Percentiles rank a stretch among this genome's conserved stretches.
These are phyloP conservation scores for Arctium minus DNA, from an alignment of 129 eudicot genomes.

Conservation along the genomic window DNA sequence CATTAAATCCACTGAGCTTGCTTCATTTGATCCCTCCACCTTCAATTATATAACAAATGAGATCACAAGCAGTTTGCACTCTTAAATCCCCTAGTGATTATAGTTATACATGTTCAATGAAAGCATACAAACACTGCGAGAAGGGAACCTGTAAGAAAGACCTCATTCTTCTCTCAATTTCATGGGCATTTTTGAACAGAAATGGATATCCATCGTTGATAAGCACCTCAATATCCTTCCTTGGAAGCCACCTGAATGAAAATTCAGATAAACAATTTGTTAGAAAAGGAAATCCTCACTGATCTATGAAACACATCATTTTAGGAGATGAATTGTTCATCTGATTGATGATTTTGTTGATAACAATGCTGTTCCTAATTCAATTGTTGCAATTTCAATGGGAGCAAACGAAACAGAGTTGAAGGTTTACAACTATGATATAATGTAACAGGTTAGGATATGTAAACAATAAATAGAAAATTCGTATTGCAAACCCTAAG, in stretches of 20 bases:
- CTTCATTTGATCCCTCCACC: constrained; percentile 59
- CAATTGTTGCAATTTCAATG: background rate
- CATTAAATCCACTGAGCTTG: constrained; percentile 68
- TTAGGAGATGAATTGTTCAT: background rate
- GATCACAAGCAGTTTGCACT: background rate
- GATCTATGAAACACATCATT: background rate
- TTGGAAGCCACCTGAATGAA: constrained; percentile 53
- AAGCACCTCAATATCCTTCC: constrained; percentile 61
- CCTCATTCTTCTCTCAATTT: constrained; percentile 65
- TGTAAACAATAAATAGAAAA: background rate
- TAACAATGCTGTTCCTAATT: background rate
- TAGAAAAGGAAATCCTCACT: background rate
- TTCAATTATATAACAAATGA: constrained; percentile 16
- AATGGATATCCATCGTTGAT: constrained; percentile 58
- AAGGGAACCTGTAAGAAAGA: constrained; percentile 47
- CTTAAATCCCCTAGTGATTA: background rate
- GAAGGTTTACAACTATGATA: background rate
- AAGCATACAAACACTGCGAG: background rate
- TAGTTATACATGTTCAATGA: background rate
- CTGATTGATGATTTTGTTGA: background rate
- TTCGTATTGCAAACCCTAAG: constrained; percentile 48
- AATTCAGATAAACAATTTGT: background rate
- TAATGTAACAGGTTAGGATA: background rate
- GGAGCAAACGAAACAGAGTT: background rate
- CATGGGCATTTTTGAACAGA: constrained; percentile 63